phyloP scores from a whole-genome alignment of 2,329 filamentous ascomycete genomes.

The Gnomoniopsis smithogilvyi region DNA sequence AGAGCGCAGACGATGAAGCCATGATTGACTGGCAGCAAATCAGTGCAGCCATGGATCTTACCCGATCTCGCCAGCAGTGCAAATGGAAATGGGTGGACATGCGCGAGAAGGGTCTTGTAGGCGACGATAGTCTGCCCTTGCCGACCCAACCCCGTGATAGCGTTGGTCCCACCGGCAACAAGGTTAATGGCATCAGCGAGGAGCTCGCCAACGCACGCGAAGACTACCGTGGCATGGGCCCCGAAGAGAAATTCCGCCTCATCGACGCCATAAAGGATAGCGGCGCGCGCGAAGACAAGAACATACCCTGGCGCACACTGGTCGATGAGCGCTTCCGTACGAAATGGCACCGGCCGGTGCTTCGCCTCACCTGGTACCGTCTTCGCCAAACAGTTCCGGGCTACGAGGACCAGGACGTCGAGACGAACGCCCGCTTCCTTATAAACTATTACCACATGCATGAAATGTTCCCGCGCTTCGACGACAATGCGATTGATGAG shows the following conservation, averaged over 20 bases:
- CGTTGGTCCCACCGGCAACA: not conserved
- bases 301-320: constrained; percentile 48
- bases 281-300: constrained; percentile 37
- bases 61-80: constrained; percentile 65
- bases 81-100: constrained; percentile 62
- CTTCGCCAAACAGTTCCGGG: constrained; percentile 32
- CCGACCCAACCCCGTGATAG: constrained; percentile 18
- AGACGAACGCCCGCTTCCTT: constrained; percentile 34
- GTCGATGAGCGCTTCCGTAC: constrained; percentile 37
- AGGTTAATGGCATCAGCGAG: constrained; percentile 35
- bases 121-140: constrained; percentile 17
- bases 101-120: constrained; percentile 25
- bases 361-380: constrained; percentile 37
- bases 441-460: constrained; percentile 18
- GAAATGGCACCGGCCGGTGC: constrained; percentile 35
- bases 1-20: constrained; percentile 42
- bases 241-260: constrained; percentile 42
- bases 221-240: constrained; percentile 38
- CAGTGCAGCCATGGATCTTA: constrained; percentile 58
- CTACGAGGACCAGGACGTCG: constrained; percentile 28
- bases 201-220: constrained; percentile 39
- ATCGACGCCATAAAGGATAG: constrained; percentile 40
- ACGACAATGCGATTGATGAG: constrained; percentile 8
- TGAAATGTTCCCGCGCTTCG: not conserved
- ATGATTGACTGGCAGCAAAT: constrained; percentile 65